A percentile compares a stretch with the other conserved stretches of the same genome.
phyloP scores from a whole-genome alignment of 163 green algal genomes.

The Scenedesmus sp. region DNA sequence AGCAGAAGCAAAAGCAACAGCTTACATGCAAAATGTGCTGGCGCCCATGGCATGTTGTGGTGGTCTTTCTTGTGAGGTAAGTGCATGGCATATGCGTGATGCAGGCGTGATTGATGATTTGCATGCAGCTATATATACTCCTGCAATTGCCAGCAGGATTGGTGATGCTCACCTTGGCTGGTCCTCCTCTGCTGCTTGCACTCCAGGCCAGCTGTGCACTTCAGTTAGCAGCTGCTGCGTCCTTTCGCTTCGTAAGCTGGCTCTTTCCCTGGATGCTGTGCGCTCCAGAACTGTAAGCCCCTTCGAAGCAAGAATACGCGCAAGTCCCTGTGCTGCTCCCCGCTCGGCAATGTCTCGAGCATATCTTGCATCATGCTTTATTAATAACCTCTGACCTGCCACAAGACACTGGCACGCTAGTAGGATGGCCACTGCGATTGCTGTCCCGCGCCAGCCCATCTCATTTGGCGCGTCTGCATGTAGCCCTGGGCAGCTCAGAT shows the following conservation, averaged over 20 bases:
- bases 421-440: background rate
- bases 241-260: background rate
- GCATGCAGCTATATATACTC: too few species aligned
- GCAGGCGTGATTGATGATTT: too few species aligned
- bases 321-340: background rate
- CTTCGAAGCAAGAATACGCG: background rate
- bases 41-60: background rate
- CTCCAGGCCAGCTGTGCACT: slow-evolving; percentile 31
- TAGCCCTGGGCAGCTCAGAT: background rate
- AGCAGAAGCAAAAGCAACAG: background rate
- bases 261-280: background rate
- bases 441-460: background rate
- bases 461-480: background rate
- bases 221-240: background rate
- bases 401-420: background rate
- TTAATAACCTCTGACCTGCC: background rate
- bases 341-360: background rate
- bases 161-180: slow-evolving; percentile 1
- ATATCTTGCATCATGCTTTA: background rate
- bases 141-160: background rate
- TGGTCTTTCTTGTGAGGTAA: background rate
- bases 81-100: too few species aligned
- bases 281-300: slow-evolving; percentile 6
- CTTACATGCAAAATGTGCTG: background rate
- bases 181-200: slow-evolving; percentile 38